Base-by-base conservation (phyloP, 768 basidiomycete species). In the Psilocybe sp. region DNA sequence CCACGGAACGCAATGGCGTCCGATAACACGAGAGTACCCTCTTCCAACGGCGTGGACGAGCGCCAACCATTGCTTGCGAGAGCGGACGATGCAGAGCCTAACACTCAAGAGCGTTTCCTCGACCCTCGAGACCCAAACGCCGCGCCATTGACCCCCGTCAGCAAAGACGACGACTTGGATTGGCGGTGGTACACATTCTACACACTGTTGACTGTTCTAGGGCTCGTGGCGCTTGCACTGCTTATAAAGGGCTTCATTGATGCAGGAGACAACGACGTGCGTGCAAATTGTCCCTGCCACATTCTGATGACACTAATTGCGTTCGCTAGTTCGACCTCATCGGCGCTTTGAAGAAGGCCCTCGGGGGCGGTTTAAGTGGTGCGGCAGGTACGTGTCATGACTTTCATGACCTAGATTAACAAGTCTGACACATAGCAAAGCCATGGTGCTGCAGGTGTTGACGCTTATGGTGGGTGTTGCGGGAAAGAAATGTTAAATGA, bases 361-460 rank as follows among this genome's bases (percentile, higher is more conserved):
- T 90, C 0, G 95, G 96, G 7, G 95, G 96, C 18, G 95, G 94
- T 4, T 68, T 95, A 43, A 92, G 88, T 56, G 95, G 94, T 41
- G 91, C 92, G 13, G 87, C 88, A 54, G 87, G 87, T 85, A 52
- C 48, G 70, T 50, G 5, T 38, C 23, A 7, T n/a, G 8, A 15
- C 35, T 16, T 5, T 19, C 15, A 20, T 20, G 16, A 15, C 23
- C 19, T 46, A 15, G 55, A 38, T 38, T 12, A 37, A 20, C 44
- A 4, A n/a, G 14, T 36, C 35, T 42, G n/a, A 53, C 28, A 47
- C 2, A 51, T 31, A 14, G 36, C 41, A 7, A 32, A 80, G 95
- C 95, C 0, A 98, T 98, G 96, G 80, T 98, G 4, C 73, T 98
- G 5, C 96, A 98, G 64, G 96, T 98, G 14, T 65, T 97, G 44